Evolutionary conservation across 164 flowering plant genomes (phyloP), one percentile per base, ranked within the genome.

Genomic region (Tetrastigma voinierianum): DNA sequence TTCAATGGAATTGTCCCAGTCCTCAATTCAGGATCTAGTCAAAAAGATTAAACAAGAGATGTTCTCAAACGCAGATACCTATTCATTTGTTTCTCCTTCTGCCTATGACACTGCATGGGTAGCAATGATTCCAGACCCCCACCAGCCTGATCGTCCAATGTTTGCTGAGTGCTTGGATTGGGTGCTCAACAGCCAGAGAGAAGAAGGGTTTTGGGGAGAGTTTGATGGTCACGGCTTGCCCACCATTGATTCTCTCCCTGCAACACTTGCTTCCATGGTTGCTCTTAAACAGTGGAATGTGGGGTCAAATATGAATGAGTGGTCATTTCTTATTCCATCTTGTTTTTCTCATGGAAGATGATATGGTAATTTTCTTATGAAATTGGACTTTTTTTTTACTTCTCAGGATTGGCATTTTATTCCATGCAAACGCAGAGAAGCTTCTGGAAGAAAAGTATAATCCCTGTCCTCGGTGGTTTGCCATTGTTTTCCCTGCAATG

Each of bases 101-200:
- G 81, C 88, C 13, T 84, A 84, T 60, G 88, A 82, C 57, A 84
- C 83, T 12, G 88, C 88, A 43, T 84, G 88, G 86, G 16, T 84
- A 12, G 84, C 84, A 61, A 82, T 82, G 86, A 53, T 84, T n/a
- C 84, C 81, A 1, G 66, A 74, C 51, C 52, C 63, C 0, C n/a
- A 49, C 10, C 19, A 57, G 4, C 69, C 57, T 0, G 40, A 16
- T 14, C 45, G 10, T 46, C 84, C 88, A 2, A 62, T 76, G 76
- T 82, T 84, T 67, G 56, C 19, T 46, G 46, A 25, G 4, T 84
- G 84, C 64, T 59, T 84, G 70, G 40, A 74, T 9, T 84, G 88
- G 86, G 70, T 84, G 10, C 56, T 84, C 3, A 10, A 65, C 10
- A 81, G 76, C 72, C 86, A 84, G 66, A 69, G 44, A 11, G 76